Evolutionary conservation across 306 rosid genomes (phyloP).

Genomic region (Sicyos edulis): DNA sequence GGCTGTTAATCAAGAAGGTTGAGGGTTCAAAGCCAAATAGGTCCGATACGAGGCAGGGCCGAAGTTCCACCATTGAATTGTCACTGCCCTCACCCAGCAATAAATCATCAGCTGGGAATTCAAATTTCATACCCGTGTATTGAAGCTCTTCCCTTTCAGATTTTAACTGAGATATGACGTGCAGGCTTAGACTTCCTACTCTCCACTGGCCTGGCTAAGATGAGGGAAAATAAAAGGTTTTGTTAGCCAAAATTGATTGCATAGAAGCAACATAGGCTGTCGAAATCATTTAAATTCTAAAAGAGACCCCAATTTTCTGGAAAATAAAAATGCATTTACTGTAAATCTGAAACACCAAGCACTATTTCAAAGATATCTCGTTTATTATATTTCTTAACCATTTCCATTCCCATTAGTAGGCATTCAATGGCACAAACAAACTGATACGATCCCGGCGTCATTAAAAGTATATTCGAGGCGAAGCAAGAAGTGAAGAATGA

Average conservation of each 20-base stretch:
- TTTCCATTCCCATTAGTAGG: neutral
- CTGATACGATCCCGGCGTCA: no score
- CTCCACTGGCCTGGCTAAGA: slow-evolving; percentile 91
- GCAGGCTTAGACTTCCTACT: slow-evolving; percentile 53
- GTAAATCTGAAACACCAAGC: neutral
- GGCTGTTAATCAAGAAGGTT: slow-evolving; percentile 31
- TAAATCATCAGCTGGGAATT: slow-evolving; percentile 49
- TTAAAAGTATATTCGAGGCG: no score
- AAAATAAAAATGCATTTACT: neutral
- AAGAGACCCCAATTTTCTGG: neutral
- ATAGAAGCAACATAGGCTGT: neutral
- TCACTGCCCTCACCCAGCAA: slow-evolving; percentile 73
- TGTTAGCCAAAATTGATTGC: neutral
- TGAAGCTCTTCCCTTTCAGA: slow-evolving; percentile 22
- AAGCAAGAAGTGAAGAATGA: no score
- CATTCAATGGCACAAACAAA: slow-evolving; percentile 27
- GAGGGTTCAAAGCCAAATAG: slow-evolving; percentile 43
- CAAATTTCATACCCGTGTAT: slow-evolving; percentile 42
- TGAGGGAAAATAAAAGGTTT: slow-evolving; percentile 9
- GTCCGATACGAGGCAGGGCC: slow-evolving; percentile 46
- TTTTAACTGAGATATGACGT: slow-evolving; percentile 34
- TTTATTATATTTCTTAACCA: neutral
- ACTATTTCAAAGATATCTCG: neutral
- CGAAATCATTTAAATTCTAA: neutral
- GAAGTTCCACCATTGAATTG: slow-evolving; percentile 60